Percentiles rank a stretch among this genome's conserved stretches.
These are phyloP conservation scores for Lasiodiplodia gonubiensis DNA, from an alignment of 2,329 filamentous ascomycete species.

Conservation along the genomic window DNA sequence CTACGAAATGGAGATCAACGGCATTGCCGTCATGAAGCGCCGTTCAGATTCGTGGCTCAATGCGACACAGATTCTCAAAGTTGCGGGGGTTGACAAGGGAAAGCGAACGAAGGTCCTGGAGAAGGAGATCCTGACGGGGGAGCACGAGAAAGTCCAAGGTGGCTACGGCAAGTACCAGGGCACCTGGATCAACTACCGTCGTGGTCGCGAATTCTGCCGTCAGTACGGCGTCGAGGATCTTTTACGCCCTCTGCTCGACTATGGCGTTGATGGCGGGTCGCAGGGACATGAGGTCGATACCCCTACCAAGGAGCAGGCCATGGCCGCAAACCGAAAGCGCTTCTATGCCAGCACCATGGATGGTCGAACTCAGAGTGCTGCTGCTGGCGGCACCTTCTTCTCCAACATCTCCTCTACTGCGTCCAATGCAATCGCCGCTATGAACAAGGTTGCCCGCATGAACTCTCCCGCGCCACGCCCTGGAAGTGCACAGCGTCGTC, in stretches of 20 bases:
- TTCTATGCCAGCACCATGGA: slow-evolving; percentile 82
- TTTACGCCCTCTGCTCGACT: slow-evolving; percentile 74
- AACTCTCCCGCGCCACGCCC: slow-evolving; percentile 80
- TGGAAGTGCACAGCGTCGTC: slow-evolving; percentile 66
- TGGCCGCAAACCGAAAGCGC: slow-evolving; percentile 89
- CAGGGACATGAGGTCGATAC: slow-evolving; percentile 83
- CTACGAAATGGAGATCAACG: slow-evolving; percentile 98
- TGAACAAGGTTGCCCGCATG: slow-evolving; percentile 88
- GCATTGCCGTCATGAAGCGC: slow-evolving; percentile 92
- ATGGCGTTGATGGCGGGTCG: slow-evolving; percentile 73
- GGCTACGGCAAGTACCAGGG: slow-evolving; percentile 99
- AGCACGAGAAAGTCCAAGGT: slow-evolving; percentile 98
- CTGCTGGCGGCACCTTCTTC: slow-evolving; percentile 85
- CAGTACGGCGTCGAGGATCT: slow-evolving; percentile 78
- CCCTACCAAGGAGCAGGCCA: slow-evolving; percentile 97
- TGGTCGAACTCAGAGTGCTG: slow-evolving; percentile 66
- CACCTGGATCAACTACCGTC: slow-evolving; percentile 95
- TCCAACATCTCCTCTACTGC: slow-evolving; percentile 95
- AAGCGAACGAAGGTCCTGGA: slow-evolving; percentile 97
- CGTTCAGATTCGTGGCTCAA: slow-evolving; percentile 96
- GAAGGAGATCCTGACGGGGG: slow-evolving; percentile 94
- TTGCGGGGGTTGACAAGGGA: slow-evolving; percentile 95
- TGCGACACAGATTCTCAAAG: slow-evolving; percentile 96
- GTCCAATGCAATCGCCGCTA: slow-evolving; percentile 90
- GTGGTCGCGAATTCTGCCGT: slow-evolving; percentile 89